A percentile compares a stretch with the other conserved stretches of the same genome.
These are phyloP conservation scores for Grifola frondosa DNA, from an alignment of 1,284 basidiomycete species.

Conservation along the genomic window DNA sequence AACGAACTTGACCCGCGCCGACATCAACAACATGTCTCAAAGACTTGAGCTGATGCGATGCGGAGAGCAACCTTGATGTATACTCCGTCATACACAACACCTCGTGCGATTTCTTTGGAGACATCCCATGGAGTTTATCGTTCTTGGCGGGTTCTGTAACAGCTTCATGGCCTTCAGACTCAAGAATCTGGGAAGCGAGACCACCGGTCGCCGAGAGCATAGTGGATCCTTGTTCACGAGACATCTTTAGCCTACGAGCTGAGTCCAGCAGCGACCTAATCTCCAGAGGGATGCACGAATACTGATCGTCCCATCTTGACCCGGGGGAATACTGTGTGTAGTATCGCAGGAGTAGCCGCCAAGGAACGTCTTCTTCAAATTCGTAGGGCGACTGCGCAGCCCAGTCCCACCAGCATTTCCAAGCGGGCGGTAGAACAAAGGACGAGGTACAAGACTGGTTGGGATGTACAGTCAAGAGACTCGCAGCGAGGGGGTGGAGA, in stretches of 20 bases:
- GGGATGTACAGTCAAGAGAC: constrained; percentile 27
- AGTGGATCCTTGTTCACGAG: constrained; percentile 9
- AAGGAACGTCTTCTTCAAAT: constrained; percentile 9
- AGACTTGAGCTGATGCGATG: constrained; percentile 12
- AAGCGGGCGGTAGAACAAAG: constrained; percentile 23
- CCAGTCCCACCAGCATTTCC: constrained; percentile 35
- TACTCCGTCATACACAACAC: constrained; percentile 46
- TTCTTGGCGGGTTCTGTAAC: neutral
- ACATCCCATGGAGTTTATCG: constrained; percentile 41
- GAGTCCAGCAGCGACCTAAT: constrained; percentile 11
- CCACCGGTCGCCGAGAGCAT: neutral
- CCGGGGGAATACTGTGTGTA: constrained; percentile 16
- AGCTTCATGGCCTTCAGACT: neutral
- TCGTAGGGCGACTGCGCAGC: constrained; percentile 11
- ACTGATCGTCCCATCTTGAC: too few species aligned
- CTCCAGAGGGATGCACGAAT: constrained; percentile 7
- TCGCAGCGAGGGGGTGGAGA: constrained; percentile 21
- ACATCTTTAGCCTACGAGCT: constrained; percentile 20
- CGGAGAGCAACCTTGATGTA: constrained; percentile 30
- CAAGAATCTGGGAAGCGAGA: neutral
- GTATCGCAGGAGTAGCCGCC: constrained; percentile 24
- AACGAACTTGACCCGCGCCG: constrained; percentile 55
- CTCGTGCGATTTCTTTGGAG: constrained; percentile 57
- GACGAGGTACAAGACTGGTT: constrained; percentile 22
- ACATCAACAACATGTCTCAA: constrained; percentile 46